Evolutionary conservation across 2,329 filamentous ascomycete species (phyloP).

Genomic region (Davidsoniella eucalypti): DNA sequence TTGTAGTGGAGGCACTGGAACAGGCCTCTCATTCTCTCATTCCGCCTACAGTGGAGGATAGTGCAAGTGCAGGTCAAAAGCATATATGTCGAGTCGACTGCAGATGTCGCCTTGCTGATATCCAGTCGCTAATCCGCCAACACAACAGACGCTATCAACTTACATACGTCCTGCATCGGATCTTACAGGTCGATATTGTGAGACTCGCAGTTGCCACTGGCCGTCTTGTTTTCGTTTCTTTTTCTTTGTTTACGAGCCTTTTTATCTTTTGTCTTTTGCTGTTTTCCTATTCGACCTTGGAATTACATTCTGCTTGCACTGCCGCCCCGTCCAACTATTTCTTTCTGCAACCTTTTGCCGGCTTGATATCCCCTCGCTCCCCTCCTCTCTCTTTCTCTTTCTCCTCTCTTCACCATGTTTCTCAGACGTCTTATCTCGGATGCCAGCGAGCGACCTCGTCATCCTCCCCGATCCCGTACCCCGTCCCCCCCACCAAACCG

Average conservation of each 20-base stretch:
- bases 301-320: background rate
- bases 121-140: background rate
- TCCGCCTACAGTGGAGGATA: no score
- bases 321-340: background rate
- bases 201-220: background rate
- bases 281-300: background rate
- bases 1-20: no score
- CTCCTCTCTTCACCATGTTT: conserved; percentile 7
- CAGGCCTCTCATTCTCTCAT: no score
- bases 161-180: background rate
- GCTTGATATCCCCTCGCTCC: background rate
- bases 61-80: no score
- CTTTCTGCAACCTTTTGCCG: background rate
- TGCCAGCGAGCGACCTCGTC: conserved; percentile 7
- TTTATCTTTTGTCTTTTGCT: background rate
- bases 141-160: background rate
- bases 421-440: conserved; percentile 9
- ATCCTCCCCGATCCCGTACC: conserved; percentile 10
- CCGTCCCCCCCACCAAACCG: conserved; percentile 9
- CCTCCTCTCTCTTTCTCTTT: background rate
- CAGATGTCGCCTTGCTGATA: background rate
- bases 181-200: no score
- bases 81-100: background rate
- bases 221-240: background rate
- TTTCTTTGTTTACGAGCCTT: background rate